Percentiles rank a stretch among this genome's conserved stretches.
Evolutionary conservation across 106 monocot genomes (phyloP).

Genomic region (Hemerocallis citrina): DNA sequence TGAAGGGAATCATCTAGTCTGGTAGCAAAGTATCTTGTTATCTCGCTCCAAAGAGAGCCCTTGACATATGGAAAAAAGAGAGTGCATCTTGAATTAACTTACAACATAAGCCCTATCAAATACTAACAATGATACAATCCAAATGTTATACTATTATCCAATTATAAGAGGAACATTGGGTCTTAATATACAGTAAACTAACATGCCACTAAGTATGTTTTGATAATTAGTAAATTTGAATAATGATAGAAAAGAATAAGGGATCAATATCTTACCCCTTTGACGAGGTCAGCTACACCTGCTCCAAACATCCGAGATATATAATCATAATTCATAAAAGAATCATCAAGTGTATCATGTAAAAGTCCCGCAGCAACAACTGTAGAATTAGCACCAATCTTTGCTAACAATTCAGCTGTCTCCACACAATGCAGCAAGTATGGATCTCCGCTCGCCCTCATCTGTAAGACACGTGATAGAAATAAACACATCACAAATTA

Average conservation of each 20-base stretch:
- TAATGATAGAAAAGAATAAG: too few relatives aligned
- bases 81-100: too few relatives aligned
- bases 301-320: slow-evolving; percentile 60
- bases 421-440: slow-evolving; percentile 95
- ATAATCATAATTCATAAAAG: slow-evolving; percentile 65
- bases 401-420: slow-evolving; percentile 68
- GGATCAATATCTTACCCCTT: slow-evolving; percentile 93
- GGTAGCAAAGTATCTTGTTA: not conserved
- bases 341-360: slow-evolving; percentile 94
- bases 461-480: too few relatives aligned
- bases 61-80: too few relatives aligned
- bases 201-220: too few relatives aligned
- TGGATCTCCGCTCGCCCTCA: slow-evolving; percentile 69
- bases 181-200: too few relatives aligned
- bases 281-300: slow-evolving; percentile 77
- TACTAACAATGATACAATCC: too few relatives aligned
- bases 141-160: too few relatives aligned
- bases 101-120: too few relatives aligned
- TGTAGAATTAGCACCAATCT: slow-evolving; percentile 68
- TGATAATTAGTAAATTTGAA: too few relatives aligned
- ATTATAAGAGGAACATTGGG: too few relatives aligned
- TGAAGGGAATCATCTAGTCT: not conserved
- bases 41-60: not conserved
- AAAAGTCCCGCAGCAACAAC: slow-evolving; percentile 92
- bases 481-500: slow-evolving; percentile 8